These are phyloP conservation scores for Aureobasidium sp. DNA, from an alignment of 2,329 filamentous ascomycete species.

Conservation along the genomic window DNA sequence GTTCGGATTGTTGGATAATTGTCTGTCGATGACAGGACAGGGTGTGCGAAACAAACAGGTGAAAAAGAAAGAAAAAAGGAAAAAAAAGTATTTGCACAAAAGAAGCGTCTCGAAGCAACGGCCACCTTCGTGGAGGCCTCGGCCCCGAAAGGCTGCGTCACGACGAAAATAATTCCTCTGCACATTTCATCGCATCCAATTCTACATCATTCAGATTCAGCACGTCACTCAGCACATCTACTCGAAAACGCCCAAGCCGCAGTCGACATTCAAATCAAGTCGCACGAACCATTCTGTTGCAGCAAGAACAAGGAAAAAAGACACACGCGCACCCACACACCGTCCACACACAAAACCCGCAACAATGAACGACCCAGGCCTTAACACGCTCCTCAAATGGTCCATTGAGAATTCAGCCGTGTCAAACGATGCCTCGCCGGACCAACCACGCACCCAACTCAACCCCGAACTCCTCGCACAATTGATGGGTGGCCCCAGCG, in stretches of 20 bases:
- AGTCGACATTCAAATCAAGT: no score
- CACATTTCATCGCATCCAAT: neutral
- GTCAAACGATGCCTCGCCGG: conserved; percentile 24
- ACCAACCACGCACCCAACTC: conserved; percentile 34
- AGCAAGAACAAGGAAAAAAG: no score
- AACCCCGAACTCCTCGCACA: conserved; percentile 64
- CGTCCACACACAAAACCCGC: neutral
- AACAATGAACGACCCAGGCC: conserved; percentile 50
- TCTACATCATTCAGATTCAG: neutral
- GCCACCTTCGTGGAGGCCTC: conserved; percentile 9
- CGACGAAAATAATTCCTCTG: conserved; percentile 9
- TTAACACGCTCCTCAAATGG: conserved; percentile 79
- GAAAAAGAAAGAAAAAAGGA: neutral
- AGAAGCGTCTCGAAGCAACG: conserved; percentile 19
- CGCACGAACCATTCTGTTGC: no score
- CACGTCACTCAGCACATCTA: neutral
- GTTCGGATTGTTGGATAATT: no score
- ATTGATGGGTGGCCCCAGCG: conserved; percentile 75
- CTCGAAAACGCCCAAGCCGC: neutral
- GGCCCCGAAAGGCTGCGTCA: conserved; percentile 6
- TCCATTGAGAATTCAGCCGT: conserved; percentile 56
- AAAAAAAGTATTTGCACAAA: neutral
- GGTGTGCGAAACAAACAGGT: no score
- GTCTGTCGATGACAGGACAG: no score
- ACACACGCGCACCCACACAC: neutral